Conservation (phyloP, 371 early-diverging fungal species). For the Actinomortierella wolfii region DNA sequence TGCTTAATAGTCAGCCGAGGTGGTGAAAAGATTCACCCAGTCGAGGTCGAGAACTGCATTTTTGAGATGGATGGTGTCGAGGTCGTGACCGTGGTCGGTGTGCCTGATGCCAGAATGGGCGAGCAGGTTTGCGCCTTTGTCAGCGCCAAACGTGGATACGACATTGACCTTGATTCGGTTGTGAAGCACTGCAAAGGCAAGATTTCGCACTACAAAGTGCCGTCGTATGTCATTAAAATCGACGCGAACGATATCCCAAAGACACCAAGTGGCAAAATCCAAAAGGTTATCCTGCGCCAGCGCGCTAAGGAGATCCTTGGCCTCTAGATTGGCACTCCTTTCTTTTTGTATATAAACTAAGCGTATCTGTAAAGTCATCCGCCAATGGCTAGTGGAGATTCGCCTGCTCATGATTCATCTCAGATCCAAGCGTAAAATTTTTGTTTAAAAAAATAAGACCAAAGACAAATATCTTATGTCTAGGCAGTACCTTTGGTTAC, state of each 20-base stretch:
- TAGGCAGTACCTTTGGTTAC: too few species aligned
- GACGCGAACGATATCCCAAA: constrained; percentile 40
- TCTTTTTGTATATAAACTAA: too few species aligned
- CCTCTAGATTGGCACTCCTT: constrained; percentile 10
- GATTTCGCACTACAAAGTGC: constrained; percentile 50
- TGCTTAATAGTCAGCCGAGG: constrained; percentile 50
- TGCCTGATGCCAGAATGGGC: constrained; percentile 48
- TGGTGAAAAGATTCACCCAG: constrained; percentile 53
- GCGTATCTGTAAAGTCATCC: too few species aligned
- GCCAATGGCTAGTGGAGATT: too few species aligned
- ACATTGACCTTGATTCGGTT: constrained; percentile 25
- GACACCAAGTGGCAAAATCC: constrained; percentile 50
- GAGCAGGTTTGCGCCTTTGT: constrained; percentile 54
- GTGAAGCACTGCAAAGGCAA: constrained; percentile 42
- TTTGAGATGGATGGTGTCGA: constrained; percentile 41
- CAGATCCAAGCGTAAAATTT: too few species aligned
- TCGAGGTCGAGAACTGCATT: constrained; percentile 50
- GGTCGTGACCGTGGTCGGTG: constrained; percentile 50
- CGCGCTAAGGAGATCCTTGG: constrained; percentile 18
- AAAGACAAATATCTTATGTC: too few species aligned
- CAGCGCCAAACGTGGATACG: constrained; percentile 20
- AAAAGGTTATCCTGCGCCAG: constrained; percentile 48
- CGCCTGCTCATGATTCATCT: too few species aligned
- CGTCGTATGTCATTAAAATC: constrained; percentile 33
- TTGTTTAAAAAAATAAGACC: too few species aligned